Evolutionary conservation across 345 rosid genomes (phyloP).

Genomic region (Cochlearia excelsa): DNA sequence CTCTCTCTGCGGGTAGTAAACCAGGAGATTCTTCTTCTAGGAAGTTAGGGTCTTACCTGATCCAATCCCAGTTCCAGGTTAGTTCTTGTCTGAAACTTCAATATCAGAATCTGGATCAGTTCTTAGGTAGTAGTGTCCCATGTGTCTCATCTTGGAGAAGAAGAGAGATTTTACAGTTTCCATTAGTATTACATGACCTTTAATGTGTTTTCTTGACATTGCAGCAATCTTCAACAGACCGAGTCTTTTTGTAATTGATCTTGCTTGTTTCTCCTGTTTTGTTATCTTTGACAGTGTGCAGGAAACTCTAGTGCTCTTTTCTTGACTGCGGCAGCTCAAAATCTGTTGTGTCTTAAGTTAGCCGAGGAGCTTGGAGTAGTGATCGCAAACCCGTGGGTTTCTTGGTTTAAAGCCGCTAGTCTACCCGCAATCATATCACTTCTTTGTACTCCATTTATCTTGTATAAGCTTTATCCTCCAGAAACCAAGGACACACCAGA

Average conservation of each 20-base stretch:
- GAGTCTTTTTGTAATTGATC: too few species aligned
- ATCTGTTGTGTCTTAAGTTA: constrained; percentile 83
- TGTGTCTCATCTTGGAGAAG: too few species aligned
- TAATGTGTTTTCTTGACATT: too few species aligned
- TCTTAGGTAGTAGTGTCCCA: too few species aligned
- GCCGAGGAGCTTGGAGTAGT: constrained; percentile 90
- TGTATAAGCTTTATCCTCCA: constrained; percentile 90
- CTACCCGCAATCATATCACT: constrained; percentile 75
- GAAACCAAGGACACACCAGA: constrained; percentile 88
- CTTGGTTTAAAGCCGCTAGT: constrained; percentile 92
- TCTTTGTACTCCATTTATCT: constrained; percentile 66
- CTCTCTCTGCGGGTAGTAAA: constrained; percentile 72
- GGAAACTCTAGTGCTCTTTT: constrained; percentile 85
- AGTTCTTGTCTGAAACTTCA: background rate
- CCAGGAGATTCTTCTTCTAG: constrained; percentile 63
- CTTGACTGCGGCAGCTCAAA: constrained; percentile 94
- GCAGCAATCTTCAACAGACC: too few species aligned
- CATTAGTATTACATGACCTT: too few species aligned
- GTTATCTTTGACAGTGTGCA: constrained; percentile 50
- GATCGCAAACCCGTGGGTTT: constrained; percentile 76
- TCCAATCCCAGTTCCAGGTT: constrained; percentile 88
- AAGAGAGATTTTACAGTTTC: too few species aligned
- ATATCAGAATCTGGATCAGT: background rate
- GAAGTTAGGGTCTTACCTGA: constrained; percentile 73
- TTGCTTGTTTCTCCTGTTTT: too few species aligned